Evolutionary conservation across 1,139 yeast species (phyloP), one percentile per base, ranked within the genome.

Genomic region (Saccharomycopsis phalli): DNA sequence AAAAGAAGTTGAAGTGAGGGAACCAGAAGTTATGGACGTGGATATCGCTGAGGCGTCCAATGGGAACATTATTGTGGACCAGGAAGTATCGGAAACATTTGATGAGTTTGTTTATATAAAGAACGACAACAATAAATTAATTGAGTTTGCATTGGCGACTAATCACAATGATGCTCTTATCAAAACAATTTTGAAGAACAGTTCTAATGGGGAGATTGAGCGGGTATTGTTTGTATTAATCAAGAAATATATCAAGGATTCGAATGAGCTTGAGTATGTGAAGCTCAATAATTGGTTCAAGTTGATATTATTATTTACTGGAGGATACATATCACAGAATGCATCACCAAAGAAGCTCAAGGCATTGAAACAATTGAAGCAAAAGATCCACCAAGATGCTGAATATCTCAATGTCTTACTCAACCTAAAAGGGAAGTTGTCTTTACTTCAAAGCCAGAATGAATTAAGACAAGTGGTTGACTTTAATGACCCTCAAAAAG

Each of bases 221-320:
- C 22, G 14, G 7, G 17, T 44, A 10, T 31, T 41, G 4, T 20
- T 16, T n/a, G 23, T 11, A 19, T 33, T 38, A 6, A 21, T 44
- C 16, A 41, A 38, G 21, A 34, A 34, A 18, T 16, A 41, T 20
- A 13, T 6, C n/a, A 21, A 19, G 21, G 8, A 16, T 13, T 8
- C 25, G 3, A 29, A 25, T n/a, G 34, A 18, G 8, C 17, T 26
- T 17, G 31, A 32, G 18, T 37, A 27, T 22, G 32, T 41, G 28
- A 36, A 72, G 48, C 66, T 83, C 44, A 71, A 74, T 45, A 67
- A 70, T 44, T 83, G 94, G 94, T 69, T 82, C 51, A 77, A 80
- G 54, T 80, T 88, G 81, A 73, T 80, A 34, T 65, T 83, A 49
- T 73, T 82, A 33, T 72, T 76, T 35, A 94, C 82, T 54, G 94